Evolutionary conservation across 2,329 filamentous ascomycete genomes (phyloP), one percentile per base, ranked within the genome.

Genomic region (Lachnellula willkommii): DNA sequence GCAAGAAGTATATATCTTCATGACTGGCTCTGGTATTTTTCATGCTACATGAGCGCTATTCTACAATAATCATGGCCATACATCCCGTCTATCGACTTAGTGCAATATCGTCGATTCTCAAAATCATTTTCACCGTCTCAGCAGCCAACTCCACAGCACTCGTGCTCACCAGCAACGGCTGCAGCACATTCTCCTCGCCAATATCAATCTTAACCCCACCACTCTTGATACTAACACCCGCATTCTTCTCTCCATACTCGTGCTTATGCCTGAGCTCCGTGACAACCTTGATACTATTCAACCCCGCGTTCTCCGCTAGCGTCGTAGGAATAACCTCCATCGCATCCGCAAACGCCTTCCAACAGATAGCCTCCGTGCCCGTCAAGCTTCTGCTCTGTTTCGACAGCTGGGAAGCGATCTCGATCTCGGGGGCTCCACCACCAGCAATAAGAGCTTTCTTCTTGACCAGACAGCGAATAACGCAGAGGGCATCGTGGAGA

Each of bases 361-460:
- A 99, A 83, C 94, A 99, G 70, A 97, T 96, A 40, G 91, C 85
- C 73, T 99, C 94, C 5, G 94, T 96, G 58, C 95, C 95, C 0
- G 87, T 86, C 58, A 96, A 79, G 66, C 87, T 85, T 64, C 92
- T 88, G 8, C 93, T 84, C 69, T 89, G 88, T 74, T 89, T 87
- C 55, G 88, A 84, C 36, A 99, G 82, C 68, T 90, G 83, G 53
- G 94, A 88, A 22, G 94, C 90, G 66, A 99, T 93, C 75, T 97
- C 92, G 68, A 97, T 95, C 75, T 99, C 94, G 26, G 94, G 90
- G 2, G 94, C 94, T 71, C 94, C 94, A 68, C 94, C 94, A 73
- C 94, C 94, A 14, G 95, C 93, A 67, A 99, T 95, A 55, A 99
- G 83, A n/a, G 94, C 94, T 77, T 95, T 95, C 84, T 97, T 99